Evolutionary conservation across 78 protist genomes (phyloP).

Genomic region (Emiliania huxleyi): DNA sequence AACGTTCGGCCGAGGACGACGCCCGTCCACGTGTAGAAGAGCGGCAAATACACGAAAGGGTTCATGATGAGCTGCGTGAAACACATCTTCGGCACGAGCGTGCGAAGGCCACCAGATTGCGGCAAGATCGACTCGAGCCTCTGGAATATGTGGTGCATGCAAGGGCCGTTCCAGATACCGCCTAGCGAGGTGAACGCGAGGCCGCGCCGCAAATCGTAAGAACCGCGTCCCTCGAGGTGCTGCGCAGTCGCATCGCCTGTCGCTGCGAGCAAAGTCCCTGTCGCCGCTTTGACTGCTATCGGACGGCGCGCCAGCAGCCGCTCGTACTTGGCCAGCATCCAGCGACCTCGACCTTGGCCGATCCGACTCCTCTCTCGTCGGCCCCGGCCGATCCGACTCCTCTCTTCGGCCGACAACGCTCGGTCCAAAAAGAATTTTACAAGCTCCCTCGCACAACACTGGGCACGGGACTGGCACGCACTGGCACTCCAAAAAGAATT

Average conservation of each 20-base stretch:
- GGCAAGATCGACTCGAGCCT: neutral
- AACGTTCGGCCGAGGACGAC: neutral
- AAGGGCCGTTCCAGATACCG: neutral
- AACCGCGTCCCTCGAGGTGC: neutral
- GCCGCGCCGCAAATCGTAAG: neutral
- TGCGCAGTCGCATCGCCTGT: neutral
- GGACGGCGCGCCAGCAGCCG: neutral
- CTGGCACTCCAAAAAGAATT: too few relatives aligned
- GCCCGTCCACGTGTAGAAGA: neutral
- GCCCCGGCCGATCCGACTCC: too few relatives aligned
- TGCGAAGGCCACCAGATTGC: neutral
- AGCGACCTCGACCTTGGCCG: too few relatives aligned
- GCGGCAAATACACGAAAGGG: neutral
- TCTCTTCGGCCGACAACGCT: too few relatives aligned
- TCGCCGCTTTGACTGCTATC: neutral
- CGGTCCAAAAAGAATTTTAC: too few relatives aligned
- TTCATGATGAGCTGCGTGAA: neutral
- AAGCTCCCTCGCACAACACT: too few relatives aligned
- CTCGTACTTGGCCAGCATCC: neutral
- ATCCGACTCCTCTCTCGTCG: too few relatives aligned
- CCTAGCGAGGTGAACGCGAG: neutral
- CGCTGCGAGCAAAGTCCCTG: neutral
- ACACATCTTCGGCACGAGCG: neutral
- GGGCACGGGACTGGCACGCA: too few relatives aligned
- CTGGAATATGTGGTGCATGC: neutral